These are phyloP conservation scores for Backusella luteola DNA, from an alignment of 192 early-diverging fungal species.

Conservation along the genomic window DNA sequence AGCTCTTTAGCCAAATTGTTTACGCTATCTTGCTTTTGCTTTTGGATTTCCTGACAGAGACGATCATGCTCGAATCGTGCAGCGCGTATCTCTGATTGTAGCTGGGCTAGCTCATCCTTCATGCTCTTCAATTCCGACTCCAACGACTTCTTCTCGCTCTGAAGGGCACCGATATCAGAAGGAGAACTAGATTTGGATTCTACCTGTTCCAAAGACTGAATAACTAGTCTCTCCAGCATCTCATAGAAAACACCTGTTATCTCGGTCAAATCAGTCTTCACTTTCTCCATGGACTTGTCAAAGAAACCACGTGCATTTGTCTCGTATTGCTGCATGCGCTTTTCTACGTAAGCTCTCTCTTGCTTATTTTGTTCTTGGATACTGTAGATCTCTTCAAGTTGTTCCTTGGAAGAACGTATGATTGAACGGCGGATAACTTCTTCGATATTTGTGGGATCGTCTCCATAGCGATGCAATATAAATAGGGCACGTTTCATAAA, in stretches of 20 bases:
- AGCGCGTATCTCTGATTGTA: constrained; percentile 7
- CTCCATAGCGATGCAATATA: constrained; percentile 25
- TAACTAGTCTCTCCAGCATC: constrained; percentile 30
- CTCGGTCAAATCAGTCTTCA: constrained; percentile 29
- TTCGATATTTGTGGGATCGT: constrained; percentile 20
- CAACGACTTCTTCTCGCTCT: constrained; percentile 14
- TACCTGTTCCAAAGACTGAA: constrained; percentile 29
- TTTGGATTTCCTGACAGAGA: constrained; percentile 5
- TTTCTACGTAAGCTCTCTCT: constrained; percentile 11
- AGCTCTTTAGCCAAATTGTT: constrained; percentile 11
- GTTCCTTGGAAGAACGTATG: constrained; percentile 25
- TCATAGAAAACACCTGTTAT: constrained; percentile 33
- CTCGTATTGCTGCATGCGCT: constrained; percentile 31
- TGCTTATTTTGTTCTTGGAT: constrained; percentile 15
- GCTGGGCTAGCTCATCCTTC: constrained; percentile 1
- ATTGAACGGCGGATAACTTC: constrained; percentile 26
- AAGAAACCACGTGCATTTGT: constrained; percentile 31
- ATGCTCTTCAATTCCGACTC: constrained; percentile 14
- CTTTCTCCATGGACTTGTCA: constrained; percentile 26
- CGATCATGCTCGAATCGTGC: constrained; percentile 8
- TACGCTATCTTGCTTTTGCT: constrained; percentile 4
- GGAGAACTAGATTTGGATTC: background rate
- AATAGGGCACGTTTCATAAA: constrained; percentile 32
- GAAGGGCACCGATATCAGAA: constrained; percentile 8
- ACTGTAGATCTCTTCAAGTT: constrained; percentile 7